A percentile compares a stretch with the other conserved stretches of the same genome.
Conservation (phyloP, 2,329 filamentous ascomycete species). For the Phaeosphaeriaceae sp. region DNA sequence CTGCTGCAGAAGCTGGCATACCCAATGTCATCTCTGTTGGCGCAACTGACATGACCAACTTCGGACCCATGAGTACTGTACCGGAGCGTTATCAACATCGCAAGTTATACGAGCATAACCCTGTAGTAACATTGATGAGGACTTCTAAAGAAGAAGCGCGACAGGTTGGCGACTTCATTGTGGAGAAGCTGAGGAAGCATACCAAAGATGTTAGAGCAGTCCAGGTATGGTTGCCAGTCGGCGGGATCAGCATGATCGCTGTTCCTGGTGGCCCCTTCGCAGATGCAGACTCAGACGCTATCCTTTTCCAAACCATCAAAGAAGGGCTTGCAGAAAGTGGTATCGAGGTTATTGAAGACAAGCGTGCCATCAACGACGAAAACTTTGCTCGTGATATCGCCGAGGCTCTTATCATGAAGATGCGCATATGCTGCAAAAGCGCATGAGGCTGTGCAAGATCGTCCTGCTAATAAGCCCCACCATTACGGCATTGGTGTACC, state of each 20-base stretch:
- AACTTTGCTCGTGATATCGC: conserved; percentile 59
- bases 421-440: conserved; percentile 13
- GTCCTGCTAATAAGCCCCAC: conserved; percentile 4
- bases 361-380: conserved; percentile 61
- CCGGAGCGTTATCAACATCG: conserved; percentile 61
- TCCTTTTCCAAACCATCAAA: conserved; percentile 57
- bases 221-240: conserved; percentile 65
- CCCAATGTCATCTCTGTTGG: conserved; percentile 61
- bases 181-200: conserved; percentile 56
- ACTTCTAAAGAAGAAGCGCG: conserved; percentile 64
- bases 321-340: conserved; percentile 56
- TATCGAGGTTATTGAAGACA: conserved; percentile 59
- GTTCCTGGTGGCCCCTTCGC: conserved; percentile 60
- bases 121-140: conserved; percentile 69
- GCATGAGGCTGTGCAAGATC: background rate
- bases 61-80: conserved; percentile 62
- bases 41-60: conserved; percentile 62
- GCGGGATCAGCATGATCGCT: conserved; percentile 68
- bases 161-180: conserved; percentile 63
- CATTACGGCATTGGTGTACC: no score
- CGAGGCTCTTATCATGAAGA: conserved; percentile 45
- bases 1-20: conserved; percentile 63
- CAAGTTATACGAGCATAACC: conserved; percentile 69
- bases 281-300: conserved; percentile 56
- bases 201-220: conserved; percentile 52